Percentiles rank a stretch among this genome's conserved stretches.
These are phyloP conservation scores for Trichaptum fuscoviolaceum DNA, from an alignment of 768 basidiomycete genomes.

Conservation along the genomic window DNA sequence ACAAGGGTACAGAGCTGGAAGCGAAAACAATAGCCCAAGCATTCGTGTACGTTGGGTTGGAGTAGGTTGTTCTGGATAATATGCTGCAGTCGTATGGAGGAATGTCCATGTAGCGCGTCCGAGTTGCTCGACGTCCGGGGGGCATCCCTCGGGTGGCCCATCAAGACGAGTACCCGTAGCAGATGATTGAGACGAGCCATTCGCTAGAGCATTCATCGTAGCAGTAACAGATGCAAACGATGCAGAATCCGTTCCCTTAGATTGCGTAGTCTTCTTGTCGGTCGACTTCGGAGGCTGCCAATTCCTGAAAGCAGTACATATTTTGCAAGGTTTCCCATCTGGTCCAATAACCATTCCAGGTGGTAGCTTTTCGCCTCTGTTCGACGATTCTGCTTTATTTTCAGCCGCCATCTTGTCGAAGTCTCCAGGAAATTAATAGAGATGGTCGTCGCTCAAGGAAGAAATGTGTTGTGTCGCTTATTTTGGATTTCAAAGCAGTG, in stretches of 20 bases:
- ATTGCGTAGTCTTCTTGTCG: slow-evolving; percentile 21
- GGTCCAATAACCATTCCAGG: slow-evolving; percentile 87
- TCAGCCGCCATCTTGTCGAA: neutral
- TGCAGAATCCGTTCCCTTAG: slow-evolving; percentile 18
- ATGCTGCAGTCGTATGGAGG: slow-evolving; percentile 91
- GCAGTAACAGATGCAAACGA: slow-evolving; percentile 21
- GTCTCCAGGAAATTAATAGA: neutral
- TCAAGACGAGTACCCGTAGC: slow-evolving; percentile 21
- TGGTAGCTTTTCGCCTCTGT: slow-evolving; percentile 37
- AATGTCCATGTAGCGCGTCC: slow-evolving; percentile 96
- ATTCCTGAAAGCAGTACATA: slow-evolving; percentile 75
- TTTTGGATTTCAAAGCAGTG: too few species aligned
- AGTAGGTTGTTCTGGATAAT: slow-evolving; percentile 84
- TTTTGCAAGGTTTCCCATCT: slow-evolving; percentile 94
- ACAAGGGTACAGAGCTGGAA: slow-evolving; percentile 88
- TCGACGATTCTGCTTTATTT: neutral
- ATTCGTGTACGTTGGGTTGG: slow-evolving; percentile 76
- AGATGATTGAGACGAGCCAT: slow-evolving; percentile 22
- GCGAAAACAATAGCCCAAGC: slow-evolving; percentile 69
- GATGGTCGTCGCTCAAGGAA: neutral
- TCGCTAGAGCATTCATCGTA: slow-evolving; percentile 30
- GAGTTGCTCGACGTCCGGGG: slow-evolving; percentile 84
- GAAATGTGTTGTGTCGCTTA: neutral
- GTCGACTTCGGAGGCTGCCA: slow-evolving; percentile 45
- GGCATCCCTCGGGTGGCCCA: slow-evolving; percentile 62